Evolutionary conservation across 768 basidiomycete species (phyloP).

Genomic region (Sarcodon sp.): DNA sequence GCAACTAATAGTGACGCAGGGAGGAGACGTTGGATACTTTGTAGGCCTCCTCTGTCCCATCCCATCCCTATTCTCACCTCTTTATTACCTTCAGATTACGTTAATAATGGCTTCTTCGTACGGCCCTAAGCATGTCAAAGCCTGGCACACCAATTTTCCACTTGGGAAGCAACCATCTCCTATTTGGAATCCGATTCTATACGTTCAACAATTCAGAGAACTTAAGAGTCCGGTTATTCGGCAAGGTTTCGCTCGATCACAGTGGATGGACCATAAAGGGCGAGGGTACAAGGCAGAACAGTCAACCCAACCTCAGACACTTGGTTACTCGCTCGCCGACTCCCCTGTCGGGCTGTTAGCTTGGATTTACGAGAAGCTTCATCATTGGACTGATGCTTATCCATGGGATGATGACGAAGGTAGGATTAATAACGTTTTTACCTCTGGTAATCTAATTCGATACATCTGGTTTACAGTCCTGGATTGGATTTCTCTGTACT

Average conservation of each 20-base stretch:
- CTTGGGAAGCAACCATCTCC: conserved; percentile 16
- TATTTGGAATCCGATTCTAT: conserved; percentile 14
- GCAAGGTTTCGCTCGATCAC: conserved; percentile 9
- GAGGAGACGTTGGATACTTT: conserved; percentile 32
- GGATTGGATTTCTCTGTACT: conserved; percentile 23
- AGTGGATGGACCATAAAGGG: conserved; percentile 12
- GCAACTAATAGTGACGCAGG: conserved; percentile 25
- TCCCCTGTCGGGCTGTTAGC: conserved; percentile 36
- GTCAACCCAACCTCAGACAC: conserved; percentile 18
- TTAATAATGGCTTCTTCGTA: conserved; percentile 19
- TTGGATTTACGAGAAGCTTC: conserved; percentile 24
- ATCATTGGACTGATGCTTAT: conserved; percentile 28
- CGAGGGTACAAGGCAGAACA: conserved; percentile 20
- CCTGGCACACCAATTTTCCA: conserved; percentile 38
- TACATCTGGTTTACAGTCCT: conserved; percentile 16
- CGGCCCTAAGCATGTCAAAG: conserved; percentile 30
- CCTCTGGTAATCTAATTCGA: not conserved
- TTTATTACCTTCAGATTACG: conserved; percentile 17
- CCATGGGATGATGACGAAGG: conserved; percentile 48
- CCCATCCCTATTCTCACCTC: not conserved
- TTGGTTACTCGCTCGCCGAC: conserved; percentile 40
- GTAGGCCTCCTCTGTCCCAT: conserved; percentile 1
- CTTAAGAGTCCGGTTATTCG: conserved; percentile 17
- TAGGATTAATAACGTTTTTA: conserved; percentile 5
- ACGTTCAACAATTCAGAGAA: conserved; percentile 14